These are phyloP conservation scores for Annulohypoxylon moriforme DNA, from an alignment of 495 filamentous ascomycete genomes.

Conservation along the genomic window DNA sequence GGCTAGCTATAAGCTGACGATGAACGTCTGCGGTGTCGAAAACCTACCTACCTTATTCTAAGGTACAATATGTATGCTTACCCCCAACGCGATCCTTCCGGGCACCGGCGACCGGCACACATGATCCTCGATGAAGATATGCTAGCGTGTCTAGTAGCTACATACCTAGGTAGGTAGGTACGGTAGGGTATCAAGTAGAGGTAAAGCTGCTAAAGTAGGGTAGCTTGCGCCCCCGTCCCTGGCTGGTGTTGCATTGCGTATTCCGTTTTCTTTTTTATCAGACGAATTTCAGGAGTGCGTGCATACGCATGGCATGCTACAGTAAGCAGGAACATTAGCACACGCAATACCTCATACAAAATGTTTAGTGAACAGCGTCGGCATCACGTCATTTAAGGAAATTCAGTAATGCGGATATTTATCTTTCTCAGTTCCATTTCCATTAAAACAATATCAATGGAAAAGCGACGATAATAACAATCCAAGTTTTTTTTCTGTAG, in stretches of 20 bases:
- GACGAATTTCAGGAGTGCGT: conserved; percentile 46
- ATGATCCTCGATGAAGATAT: conserved; percentile 14
- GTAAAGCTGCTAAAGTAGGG: conserved; percentile 3
- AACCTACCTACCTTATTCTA: conserved; percentile 26
- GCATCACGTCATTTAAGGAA: conserved; percentile 28
- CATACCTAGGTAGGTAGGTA: background rate
- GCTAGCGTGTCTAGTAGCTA: conserved; percentile 3
- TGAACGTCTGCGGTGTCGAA: conserved; percentile 29
- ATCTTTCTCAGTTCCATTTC: conserved; percentile 29
- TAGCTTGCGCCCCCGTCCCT: conserved; percentile 40
- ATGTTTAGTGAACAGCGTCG: conserved; percentile 22
- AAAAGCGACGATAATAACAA: conserved; percentile 25
- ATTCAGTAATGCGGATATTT: conserved; percentile 24
- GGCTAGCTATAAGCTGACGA: conserved; percentile 25
- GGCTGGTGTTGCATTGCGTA: conserved; percentile 41
- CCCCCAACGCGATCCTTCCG: conserved; percentile 29
- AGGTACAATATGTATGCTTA: conserved; percentile 5
- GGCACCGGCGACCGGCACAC: conserved; percentile 19
- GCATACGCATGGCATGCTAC: conserved; percentile 45
- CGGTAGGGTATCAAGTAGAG: too few relatives aligned
- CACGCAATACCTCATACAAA: conserved; percentile 11
- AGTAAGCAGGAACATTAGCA: conserved; percentile 42
- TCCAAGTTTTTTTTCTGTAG: conserved; percentile 9
- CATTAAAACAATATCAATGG: conserved; percentile 2
- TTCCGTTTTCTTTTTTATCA: conserved; percentile 23